These are phyloP conservation scores for Geosmithia flava DNA, from an alignment of 2,329 filamentous ascomycete genomes.

Conservation along the genomic window DNA sequence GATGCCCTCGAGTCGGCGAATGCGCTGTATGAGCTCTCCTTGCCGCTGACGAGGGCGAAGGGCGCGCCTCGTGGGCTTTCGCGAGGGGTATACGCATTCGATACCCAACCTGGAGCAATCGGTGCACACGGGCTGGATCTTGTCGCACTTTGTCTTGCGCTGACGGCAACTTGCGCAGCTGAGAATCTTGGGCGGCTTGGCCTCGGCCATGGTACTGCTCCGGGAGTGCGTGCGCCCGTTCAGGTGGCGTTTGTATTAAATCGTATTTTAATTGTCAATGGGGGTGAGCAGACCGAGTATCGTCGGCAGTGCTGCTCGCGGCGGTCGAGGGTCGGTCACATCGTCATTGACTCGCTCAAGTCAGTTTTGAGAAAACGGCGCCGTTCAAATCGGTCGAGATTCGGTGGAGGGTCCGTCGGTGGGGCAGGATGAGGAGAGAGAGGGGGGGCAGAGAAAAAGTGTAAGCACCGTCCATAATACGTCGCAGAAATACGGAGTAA, in stretches of 20 bases:
- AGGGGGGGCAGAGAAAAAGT: background rate
- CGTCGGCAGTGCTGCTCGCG: background rate
- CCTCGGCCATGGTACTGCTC: slow-evolving; percentile 1
- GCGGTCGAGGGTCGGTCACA: background rate
- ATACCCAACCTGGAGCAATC: slow-evolving; percentile 34
- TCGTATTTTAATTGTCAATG: background rate
- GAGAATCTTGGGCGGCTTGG: slow-evolving; percentile 18
- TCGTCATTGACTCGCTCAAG: background rate
- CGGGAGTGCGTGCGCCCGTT: background rate
- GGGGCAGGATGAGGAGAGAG: background rate
- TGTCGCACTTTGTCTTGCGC: slow-evolving; percentile 49
- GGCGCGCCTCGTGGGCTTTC: slow-evolving; percentile 28
- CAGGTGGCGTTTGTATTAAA: no score
- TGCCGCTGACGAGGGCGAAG: slow-evolving; percentile 29
- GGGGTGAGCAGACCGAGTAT: background rate
- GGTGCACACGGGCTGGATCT: slow-evolving; percentile 36
- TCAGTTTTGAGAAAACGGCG: background rate
- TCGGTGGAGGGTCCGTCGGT: background rate
- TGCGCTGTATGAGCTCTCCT: slow-evolving; percentile 28
- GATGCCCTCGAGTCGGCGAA: slow-evolving; percentile 30
- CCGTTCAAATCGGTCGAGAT: background rate
- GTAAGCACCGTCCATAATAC: no score
- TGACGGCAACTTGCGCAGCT: slow-evolving; percentile 51
- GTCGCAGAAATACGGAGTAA: no score
- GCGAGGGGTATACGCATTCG: slow-evolving; percentile 33